A percentile compares a stretch with the other conserved stretches of the same genome.
phyloP scores from a whole-genome alignment of 768 basidiomycete genomes.

The Suillus variegatus region DNA sequence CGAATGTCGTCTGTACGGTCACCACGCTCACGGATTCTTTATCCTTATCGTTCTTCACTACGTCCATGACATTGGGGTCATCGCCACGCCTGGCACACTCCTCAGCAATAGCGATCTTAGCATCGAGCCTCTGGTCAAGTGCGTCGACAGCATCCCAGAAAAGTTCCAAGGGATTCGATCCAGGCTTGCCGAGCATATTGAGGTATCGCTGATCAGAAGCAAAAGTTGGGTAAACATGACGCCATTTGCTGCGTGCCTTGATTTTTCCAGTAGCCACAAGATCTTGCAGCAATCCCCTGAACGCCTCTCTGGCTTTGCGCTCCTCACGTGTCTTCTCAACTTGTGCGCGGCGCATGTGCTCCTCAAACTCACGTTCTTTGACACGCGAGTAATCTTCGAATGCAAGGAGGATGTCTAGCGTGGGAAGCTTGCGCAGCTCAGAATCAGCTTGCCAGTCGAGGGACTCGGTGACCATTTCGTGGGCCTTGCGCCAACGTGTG shows the following conservation, averaged over 20 bases:
- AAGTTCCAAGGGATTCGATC: conserved; percentile 92
- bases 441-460: conserved; percentile 76
- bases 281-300: conserved; percentile 80
- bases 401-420: conserved; percentile 87
- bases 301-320: conserved; percentile 88
- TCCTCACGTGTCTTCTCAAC: conserved; percentile 85
- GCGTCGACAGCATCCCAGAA: conserved; percentile 94
- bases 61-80: conserved; percentile 41
- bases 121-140: conserved; percentile 83
- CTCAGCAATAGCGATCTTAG: conserved; percentile 70
- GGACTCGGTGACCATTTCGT: conserved; percentile 72
- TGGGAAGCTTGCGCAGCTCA: conserved; percentile 81
- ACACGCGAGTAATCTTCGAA: conserved; percentile 94
- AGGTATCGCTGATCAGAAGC: conserved; percentile 81
- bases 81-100: conserved; percentile 51
- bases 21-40: conserved; percentile 41
- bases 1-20: conserved; percentile 60
- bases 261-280: conserved; percentile 68
- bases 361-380: conserved; percentile 89
- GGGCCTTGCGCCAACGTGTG: conserved; percentile 91
- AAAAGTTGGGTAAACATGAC: conserved; percentile 79
- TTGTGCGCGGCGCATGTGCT: conserved; percentile 75
- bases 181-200: conserved; percentile 86
- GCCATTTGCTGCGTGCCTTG: conserved; percentile 89
- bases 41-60: conserved; percentile 23